Conservation (phyloP, 495 filamentous ascomycete genomes). For the Sabuloglossum arenarium region DNA sequence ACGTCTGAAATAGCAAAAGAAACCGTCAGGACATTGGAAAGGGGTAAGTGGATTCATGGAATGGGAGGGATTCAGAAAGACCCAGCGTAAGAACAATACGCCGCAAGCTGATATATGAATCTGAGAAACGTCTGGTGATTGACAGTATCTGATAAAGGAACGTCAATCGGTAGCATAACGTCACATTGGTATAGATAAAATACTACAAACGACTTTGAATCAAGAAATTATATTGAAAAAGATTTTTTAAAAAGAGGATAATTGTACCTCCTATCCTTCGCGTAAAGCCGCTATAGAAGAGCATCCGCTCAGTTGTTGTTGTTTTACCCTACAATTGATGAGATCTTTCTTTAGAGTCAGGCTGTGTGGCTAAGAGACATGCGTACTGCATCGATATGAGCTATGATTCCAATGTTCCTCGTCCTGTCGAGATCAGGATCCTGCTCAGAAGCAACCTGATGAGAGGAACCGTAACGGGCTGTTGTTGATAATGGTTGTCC, state of each 20-base stretch:
- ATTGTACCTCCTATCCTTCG: constrained; percentile 66
- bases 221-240: no score
- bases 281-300: constrained; percentile 87
- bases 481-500: background rate
- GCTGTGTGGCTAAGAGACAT: background rate
- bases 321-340: constrained; percentile 58
- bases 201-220: background rate
- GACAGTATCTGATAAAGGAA: background rate
- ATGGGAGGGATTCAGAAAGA: constrained; percentile 3
- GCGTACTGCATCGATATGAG: constrained; percentile 88
- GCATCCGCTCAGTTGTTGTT: constrained; percentile 97
- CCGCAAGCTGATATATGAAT: background rate
- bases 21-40: background rate
- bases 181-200: background rate
- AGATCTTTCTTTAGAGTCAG: constrained; percentile 3
- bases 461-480: background rate
- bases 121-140: background rate
- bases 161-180: background rate
- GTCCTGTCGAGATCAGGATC: constrained; percentile 29
- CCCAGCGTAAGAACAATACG: background rate
- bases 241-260: no score
- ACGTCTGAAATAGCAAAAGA: constrained; percentile 38
- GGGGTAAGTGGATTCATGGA: background rate
- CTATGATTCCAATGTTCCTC: constrained; percentile 96
- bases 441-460: background rate